Conservation (phyloP, 2,329 filamentous ascomycete species). For the Samsoniella hepiali region DNA sequence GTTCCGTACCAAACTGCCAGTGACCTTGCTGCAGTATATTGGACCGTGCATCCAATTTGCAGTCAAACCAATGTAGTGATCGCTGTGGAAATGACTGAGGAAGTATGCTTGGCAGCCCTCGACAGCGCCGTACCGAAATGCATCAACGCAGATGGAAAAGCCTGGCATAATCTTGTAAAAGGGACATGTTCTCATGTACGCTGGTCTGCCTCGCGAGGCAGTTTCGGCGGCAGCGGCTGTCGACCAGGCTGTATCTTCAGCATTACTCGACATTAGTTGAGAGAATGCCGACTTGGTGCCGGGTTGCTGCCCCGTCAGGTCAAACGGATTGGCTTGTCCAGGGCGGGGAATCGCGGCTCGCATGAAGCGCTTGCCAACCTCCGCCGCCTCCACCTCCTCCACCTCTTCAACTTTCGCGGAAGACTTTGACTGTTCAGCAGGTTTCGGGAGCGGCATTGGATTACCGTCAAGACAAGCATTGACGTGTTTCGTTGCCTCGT, state of each 20-base stretch:
- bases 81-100: slow-evolving; percentile 94
- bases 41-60: slow-evolving; percentile 88
- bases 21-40: slow-evolving; percentile 94
- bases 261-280: slow-evolving; percentile 88
- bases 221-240: slow-evolving; percentile 77
- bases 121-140: slow-evolving; percentile 91
- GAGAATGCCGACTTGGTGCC: slow-evolving; percentile 72
- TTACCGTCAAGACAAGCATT: slow-evolving; percentile 90
- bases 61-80: slow-evolving; percentile 91
- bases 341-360: slow-evolving; percentile 69
- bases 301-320: slow-evolving; percentile 41
- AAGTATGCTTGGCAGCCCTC: slow-evolving; percentile 93
- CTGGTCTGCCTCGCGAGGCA: slow-evolving; percentile 76
- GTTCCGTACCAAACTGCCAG: slow-evolving; percentile 80
- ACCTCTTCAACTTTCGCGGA: slow-evolving; percentile 27
- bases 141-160: slow-evolving; percentile 90
- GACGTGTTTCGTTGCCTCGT: slow-evolving; percentile 79
- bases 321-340: slow-evolving; percentile 77
- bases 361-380: slow-evolving; percentile 58
- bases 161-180: slow-evolving; percentile 99
- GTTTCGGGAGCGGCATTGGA: slow-evolving; percentile 53
- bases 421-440: slow-evolving; percentile 19
- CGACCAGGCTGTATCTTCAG: slow-evolving; percentile 87
- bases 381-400: slow-evolving; percentile 38
- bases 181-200: slow-evolving; percentile 86